Conservation (phyloP, 768 basidiomycete genomes). For the Amyloporia xantha region DNA sequence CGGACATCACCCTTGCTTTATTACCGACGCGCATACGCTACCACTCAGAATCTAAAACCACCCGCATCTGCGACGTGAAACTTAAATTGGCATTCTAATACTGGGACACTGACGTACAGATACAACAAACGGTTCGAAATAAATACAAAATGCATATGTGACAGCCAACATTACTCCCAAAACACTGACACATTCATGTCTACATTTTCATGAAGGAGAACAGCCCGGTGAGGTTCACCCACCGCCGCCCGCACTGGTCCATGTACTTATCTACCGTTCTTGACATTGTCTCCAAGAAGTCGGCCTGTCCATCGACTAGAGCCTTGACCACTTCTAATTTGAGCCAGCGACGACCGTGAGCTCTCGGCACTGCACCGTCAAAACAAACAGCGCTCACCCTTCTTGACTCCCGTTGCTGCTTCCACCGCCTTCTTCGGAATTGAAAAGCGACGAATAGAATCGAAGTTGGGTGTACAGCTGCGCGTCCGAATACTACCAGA, state of each 20-base stretch:
- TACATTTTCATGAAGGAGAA: slow-evolving; percentile 78
- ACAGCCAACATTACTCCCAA: not conserved
- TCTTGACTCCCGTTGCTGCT: slow-evolving; percentile 40
- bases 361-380: too few species aligned
- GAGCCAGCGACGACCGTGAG: too few species aligned
- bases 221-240: slow-evolving; percentile 74
- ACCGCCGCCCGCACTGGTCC: slow-evolving; percentile 82
- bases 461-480: slow-evolving; percentile 87
- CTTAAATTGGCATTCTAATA: too few species aligned
- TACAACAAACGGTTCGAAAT: not conserved
- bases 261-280: slow-evolving; percentile 70
- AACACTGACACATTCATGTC: not conserved
- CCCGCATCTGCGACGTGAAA: too few species aligned
- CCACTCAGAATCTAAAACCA: slow-evolving; percentile 16
- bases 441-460: slow-evolving; percentile 76
- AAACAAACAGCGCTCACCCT: too few species aligned
- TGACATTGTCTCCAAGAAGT: slow-evolving; percentile 45
- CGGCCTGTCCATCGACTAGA: slow-evolving; percentile 42
- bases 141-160: not conserved
- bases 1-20: slow-evolving; percentile 55
- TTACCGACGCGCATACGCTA: slow-evolving; percentile 54
- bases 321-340: slow-evolving; percentile 53
- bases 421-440: slow-evolving; percentile 57
- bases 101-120: too few species aligned
- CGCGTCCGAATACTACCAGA: slow-evolving; percentile 68